Evolutionary conservation across 2,329 filamentous ascomycete genomes (phyloP).

Genomic region (Aureobasidium sp.): DNA sequence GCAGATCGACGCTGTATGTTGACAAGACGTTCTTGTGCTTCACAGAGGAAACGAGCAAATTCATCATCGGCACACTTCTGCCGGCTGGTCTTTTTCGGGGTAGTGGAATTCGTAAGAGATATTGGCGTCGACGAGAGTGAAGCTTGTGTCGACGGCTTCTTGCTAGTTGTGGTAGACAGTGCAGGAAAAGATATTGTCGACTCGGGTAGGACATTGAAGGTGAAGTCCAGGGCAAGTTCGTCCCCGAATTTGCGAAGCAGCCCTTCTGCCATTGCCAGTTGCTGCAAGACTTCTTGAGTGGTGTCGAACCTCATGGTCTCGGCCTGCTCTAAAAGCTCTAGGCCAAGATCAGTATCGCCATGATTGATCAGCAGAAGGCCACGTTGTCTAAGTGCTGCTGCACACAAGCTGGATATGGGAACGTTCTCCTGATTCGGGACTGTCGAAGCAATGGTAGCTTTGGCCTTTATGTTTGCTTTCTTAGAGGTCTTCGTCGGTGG

Average conservation of each 20-base stretch:
- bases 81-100: conserved; percentile 15
- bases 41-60: conserved; percentile 55
- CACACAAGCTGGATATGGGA: neutral
- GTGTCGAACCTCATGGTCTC: conserved; percentile 1
- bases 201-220: conserved; percentile 85
- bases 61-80: conserved; percentile 20
- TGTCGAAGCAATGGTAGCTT: neutral
- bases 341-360: conserved; percentile 3
- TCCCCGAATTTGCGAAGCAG: conserved; percentile 3
- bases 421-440: neutral
- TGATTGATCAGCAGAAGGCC: conserved; percentile 5
- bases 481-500: neutral
- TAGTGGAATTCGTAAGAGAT: neutral
- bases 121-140: conserved; percentile 23
- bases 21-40: conserved; percentile 59
- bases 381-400: conserved; percentile 13
- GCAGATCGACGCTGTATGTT: conserved; percentile 53
- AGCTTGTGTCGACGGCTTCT: conserved; percentile 12
- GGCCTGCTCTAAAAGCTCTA: conserved; percentile 3
- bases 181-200: conserved; percentile 85
- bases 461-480: neutral
- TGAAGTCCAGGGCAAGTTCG: conserved; percentile 35
- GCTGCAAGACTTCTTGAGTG: conserved; percentile 3
- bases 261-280: conserved; percentile 12
- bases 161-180: conserved; percentile 32